These are phyloP conservation scores for Camellia sinensis DNA, from an alignment of 148 eudicot species.

Conservation along the genomic window DNA sequence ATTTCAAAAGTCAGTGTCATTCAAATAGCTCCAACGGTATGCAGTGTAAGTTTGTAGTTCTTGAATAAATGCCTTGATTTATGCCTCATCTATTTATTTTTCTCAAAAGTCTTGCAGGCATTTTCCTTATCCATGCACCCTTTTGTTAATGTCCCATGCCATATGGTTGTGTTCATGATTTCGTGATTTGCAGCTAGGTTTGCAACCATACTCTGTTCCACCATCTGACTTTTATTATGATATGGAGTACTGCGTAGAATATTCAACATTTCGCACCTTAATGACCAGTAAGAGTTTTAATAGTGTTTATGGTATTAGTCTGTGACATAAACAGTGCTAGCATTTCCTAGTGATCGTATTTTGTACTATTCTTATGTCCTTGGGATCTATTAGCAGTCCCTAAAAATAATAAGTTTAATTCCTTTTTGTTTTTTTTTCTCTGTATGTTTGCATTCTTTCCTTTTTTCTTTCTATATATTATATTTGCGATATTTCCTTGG, in stretches of 20 bases:
- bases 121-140: background rate
- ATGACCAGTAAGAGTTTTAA: conserved; percentile 43
- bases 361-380: background rate
- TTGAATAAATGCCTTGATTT: background rate
- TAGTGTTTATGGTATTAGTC: background rate
- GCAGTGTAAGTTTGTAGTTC: conserved; percentile 15
- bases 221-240: conserved; percentile 76
- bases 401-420: background rate
- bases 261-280: conserved; percentile 74
- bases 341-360: background rate
- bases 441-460: background rate
- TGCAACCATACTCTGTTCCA: conserved; percentile 32
- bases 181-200: conserved; percentile 50
- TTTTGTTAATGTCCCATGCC: too few species aligned
- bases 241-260: conserved; percentile 88
- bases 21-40: conserved; percentile 56
- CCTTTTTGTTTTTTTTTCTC: background rate
- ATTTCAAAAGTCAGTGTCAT: conserved; percentile 66
- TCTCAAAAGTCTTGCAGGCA: background rate
- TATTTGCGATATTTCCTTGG: background rate
- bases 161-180: background rate
- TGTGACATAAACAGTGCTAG: background rate
- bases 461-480: background rate
- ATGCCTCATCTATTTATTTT: background rate
- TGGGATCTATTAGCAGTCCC: background rate